A percentile compares a stretch with the other conserved stretches of the same genome.
Evolutionary conservation across 1,139 yeast species (phyloP).

Genomic region (Yamadazyma blattariae): DNA sequence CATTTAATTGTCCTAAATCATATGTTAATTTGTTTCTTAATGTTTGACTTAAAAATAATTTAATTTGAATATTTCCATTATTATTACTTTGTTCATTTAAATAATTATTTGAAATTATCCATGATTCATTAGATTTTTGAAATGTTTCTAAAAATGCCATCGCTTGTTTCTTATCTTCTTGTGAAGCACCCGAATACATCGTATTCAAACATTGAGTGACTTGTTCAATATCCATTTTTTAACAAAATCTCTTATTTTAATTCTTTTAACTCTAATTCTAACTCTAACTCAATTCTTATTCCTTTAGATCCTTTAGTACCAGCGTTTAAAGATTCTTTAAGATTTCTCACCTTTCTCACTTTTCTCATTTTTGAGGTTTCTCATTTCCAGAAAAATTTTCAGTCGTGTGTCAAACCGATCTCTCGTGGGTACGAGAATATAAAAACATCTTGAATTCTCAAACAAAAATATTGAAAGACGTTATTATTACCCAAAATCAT

Average conservation of each 20-base stretch:
- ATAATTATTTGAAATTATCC: slow-evolving; percentile 50
- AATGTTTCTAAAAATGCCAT: slow-evolving; percentile 70
- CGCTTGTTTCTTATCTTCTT: slow-evolving; percentile 56
- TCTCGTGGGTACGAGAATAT: too few relatives aligned
- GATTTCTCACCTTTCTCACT: too few relatives aligned
- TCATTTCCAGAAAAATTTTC: not conserved
- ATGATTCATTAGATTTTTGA: slow-evolving; percentile 75
- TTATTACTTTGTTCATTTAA: slow-evolving; percentile 18
- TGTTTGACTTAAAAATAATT: slow-evolving; percentile 88
- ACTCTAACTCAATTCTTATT: too few relatives aligned
- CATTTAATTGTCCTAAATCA: slow-evolving; percentile 76
- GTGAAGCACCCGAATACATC: slow-evolving; percentile 55
- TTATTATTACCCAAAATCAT: too few relatives aligned
- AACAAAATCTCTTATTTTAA: too few relatives aligned
- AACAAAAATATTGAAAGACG: not conserved
- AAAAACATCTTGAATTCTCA: too few relatives aligned
- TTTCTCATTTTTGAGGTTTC: not conserved
- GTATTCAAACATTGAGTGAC: slow-evolving; percentile 54
- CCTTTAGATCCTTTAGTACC: too few relatives aligned
- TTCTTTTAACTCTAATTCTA: too few relatives aligned
- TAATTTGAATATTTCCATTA: slow-evolving; percentile 43
- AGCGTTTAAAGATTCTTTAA: too few relatives aligned
- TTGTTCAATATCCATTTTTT: slow-evolving; percentile 19
- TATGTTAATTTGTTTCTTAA: slow-evolving; percentile 79
- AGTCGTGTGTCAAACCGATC: not conserved